Evolutionary conservation across 2,329 filamentous ascomycete species (phyloP).

Genomic region (Torrubiellomyces zombiae): DNA sequence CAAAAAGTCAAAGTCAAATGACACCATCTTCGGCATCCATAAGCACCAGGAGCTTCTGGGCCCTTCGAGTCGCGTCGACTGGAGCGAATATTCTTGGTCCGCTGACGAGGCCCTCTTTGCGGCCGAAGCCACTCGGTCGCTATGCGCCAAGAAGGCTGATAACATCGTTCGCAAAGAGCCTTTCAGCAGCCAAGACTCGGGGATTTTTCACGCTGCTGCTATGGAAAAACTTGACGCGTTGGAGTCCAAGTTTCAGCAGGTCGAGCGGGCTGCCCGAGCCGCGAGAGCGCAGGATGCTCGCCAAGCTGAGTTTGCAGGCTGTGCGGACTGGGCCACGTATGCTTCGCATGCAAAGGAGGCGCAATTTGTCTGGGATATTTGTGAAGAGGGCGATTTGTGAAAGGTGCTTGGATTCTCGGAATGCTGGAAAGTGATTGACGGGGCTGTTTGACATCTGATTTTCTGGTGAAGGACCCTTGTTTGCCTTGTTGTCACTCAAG

Average conservation of each 20-base stretch:
- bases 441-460: too few relatives aligned
- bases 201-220: neutral
- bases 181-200: too few relatives aligned
- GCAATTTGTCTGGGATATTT: conserved; percentile 7
- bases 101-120: conserved; percentile 10
- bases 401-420: too few relatives aligned
- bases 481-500: too few relatives aligned
- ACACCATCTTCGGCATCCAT: conserved; percentile 8
- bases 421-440: too few relatives aligned
- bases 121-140: conserved; percentile 6
- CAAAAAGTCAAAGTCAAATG: conserved; percentile 5
- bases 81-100: conserved; percentile 9
- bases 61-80: conserved; percentile 3
- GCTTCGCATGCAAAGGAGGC: conserved; percentile 11
- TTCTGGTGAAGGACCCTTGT: too few relatives aligned
- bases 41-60: conserved; percentile 5
- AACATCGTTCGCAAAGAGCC: conserved; percentile 4
- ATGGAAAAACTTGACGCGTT: conserved; percentile 4
- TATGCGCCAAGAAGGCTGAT: conserved; percentile 9
- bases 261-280: conserved; percentile 6
- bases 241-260: conserved; percentile 4
- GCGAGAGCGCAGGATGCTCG: conserved; percentile 7
- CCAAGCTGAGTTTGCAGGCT: conserved; percentile 11
- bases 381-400: too few relatives aligned
- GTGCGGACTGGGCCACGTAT: conserved; percentile 10